Percentiles rank a stretch among this genome's conserved stretches.
These are phyloP conservation scores for Chlamydomonas schloesseri DNA, from an alignment of 139 green algal species.

Conservation along the genomic window DNA sequence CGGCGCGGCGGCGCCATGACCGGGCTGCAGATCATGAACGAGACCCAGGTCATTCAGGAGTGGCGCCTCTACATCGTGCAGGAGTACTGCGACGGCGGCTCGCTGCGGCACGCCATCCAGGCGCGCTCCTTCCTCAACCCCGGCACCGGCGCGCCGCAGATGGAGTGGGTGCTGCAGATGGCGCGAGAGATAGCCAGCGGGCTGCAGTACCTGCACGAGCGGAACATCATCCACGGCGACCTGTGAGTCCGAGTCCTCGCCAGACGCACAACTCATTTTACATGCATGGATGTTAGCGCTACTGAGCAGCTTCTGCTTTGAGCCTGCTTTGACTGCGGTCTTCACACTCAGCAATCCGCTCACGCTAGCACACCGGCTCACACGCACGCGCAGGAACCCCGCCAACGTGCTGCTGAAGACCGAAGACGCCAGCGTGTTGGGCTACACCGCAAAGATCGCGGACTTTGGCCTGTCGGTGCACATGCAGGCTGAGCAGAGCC, in stretches of 20 bases:
- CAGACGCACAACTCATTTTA: no score
- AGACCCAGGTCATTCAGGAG: constrained; percentile 50
- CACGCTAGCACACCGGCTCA: no score
- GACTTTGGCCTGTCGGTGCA: constrained; percentile 58
- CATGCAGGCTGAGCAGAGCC: constrained; percentile 49
- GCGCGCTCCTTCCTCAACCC: constrained; percentile 41
- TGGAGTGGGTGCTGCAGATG: constrained; percentile 50
- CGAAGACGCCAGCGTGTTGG: constrained; percentile 35
- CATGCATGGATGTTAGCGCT: no score
- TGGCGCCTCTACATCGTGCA: constrained; percentile 68
- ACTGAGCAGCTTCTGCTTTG: no score
- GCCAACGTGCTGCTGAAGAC: constrained; percentile 34
- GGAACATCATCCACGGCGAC: constrained; percentile 53
- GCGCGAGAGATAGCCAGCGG: constrained; percentile 38
- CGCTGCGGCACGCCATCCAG: constrained; percentile 45
- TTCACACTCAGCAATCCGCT: no score
- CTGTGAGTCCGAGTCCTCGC: no score
- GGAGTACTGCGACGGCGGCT: constrained; percentile 52
- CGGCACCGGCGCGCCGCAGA: background rate
- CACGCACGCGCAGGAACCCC: background rate
- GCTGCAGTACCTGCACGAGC: constrained; percentile 49
- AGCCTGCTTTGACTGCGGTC: no score
- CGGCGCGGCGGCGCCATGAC: constrained; percentile 32
- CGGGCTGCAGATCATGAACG: constrained; percentile 41
- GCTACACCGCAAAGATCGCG: constrained; percentile 57